Conservation (phyloP, 78 protist species). For the Dictyostelium intermedium region DNA sequence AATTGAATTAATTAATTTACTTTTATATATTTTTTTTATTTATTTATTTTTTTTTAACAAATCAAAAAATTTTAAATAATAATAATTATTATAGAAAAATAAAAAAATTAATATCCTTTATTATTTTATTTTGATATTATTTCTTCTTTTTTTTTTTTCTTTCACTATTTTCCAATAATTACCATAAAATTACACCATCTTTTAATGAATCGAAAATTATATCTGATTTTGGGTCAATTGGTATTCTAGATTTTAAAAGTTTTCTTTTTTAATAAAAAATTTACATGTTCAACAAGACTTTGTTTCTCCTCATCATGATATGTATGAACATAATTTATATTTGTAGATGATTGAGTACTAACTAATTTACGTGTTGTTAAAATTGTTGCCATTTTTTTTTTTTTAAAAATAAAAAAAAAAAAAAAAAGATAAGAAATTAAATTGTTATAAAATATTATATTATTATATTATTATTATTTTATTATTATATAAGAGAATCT, state of each 20-base stretch:
- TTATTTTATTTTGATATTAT: background rate
- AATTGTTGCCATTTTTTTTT: constrained; percentile 3
- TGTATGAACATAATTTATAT: constrained; percentile 14
- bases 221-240: constrained; percentile 74
- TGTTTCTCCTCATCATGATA: constrained; percentile 75
- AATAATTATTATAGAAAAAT: too few species aligned
- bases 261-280: constrained; percentile 44
- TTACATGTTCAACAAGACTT: constrained; percentile 65
- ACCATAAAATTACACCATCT: constrained; percentile 73
- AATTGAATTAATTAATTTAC: constrained; percentile 72
- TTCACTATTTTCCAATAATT: background rate
- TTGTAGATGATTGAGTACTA: background rate
- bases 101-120: too few species aligned
- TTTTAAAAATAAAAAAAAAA: background rate
- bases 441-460: too few species aligned
- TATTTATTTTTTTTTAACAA: too few species aligned
- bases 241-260: constrained; percentile 5
- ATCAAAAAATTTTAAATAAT: too few species aligned
- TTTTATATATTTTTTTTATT: background rate
- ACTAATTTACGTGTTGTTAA: constrained; percentile 25
- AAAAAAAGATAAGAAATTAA: background rate
- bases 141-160: background rate
- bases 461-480: too few species aligned
- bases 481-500: too few species aligned
- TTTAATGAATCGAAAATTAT: constrained; percentile 49